A percentile compares a stretch with the other conserved stretches of the same genome.
These are phyloP conservation scores for Entomortierella lignicola DNA, from an alignment of 192 early-diverging fungal genomes.

Conservation along the genomic window DNA sequence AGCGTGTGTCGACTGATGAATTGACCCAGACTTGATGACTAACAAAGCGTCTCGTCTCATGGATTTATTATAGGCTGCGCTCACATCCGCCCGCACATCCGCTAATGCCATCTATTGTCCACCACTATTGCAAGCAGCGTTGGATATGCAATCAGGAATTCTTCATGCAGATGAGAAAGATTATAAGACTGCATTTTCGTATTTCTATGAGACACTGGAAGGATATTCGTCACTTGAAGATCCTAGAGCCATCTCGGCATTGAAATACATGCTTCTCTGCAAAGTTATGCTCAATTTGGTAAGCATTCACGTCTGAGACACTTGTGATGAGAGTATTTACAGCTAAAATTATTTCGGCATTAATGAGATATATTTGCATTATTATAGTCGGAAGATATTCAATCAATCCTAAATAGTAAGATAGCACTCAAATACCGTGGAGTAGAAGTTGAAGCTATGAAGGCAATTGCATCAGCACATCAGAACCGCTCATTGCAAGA, in stretches of 20 bases:
- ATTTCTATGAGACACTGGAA: slow-evolving; percentile 99
- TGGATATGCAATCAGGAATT: slow-evolving; percentile 98
- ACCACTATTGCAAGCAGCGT: slow-evolving; percentile 92
- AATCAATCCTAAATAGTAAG: slow-evolving; percentile 91
- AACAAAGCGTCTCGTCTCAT: neutral
- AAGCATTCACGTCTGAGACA: no score
- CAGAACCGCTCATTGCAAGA: slow-evolving; percentile 96
- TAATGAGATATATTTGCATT: no score
- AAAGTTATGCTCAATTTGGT: slow-evolving; percentile 99
- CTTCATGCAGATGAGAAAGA: slow-evolving; percentile 99
- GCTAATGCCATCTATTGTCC: slow-evolving; percentile 99
- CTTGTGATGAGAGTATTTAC: no score
- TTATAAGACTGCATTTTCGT: slow-evolving; percentile 96
- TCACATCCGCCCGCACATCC: slow-evolving; percentile 95
- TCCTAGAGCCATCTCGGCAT: slow-evolving; percentile 84
- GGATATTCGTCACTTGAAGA: slow-evolving; percentile 91
- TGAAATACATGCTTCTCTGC: slow-evolving; percentile 99
- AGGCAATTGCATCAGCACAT: slow-evolving; percentile 92
- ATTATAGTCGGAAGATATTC: slow-evolving; percentile 91
- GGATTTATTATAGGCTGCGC: slow-evolving; percentile 71
- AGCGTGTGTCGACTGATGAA: no score
- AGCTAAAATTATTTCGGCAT: no score
- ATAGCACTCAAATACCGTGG: slow-evolving; percentile 90
- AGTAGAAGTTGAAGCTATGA: slow-evolving; percentile 93
- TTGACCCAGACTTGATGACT: no score